phyloP scores from a whole-genome alignment of 2,329 filamentous ascomycete species.

The Paecilomyces formosus region DNA sequence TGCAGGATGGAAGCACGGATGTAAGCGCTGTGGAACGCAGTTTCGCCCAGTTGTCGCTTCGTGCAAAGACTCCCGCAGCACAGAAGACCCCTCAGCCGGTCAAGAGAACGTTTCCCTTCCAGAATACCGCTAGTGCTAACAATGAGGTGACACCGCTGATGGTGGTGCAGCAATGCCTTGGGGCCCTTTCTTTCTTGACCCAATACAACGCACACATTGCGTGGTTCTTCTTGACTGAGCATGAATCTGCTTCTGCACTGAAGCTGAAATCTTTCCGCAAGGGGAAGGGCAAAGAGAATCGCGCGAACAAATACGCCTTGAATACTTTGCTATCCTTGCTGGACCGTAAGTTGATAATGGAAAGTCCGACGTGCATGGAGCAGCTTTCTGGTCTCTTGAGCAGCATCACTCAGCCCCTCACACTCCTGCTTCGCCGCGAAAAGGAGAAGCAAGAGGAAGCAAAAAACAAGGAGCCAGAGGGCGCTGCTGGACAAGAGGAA shows the following conservation, averaged over 20 bases:
- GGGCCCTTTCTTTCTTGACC: slow-evolving; percentile 74
- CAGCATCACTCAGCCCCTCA: slow-evolving; percentile 79
- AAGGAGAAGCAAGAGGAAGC: slow-evolving; percentile 57
- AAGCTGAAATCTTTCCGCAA: slow-evolving; percentile 74
- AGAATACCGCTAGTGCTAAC: slow-evolving; percentile 49
- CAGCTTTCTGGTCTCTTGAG: slow-evolving; percentile 80
- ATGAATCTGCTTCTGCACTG: slow-evolving; percentile 69
- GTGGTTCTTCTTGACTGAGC: slow-evolving; percentile 88
- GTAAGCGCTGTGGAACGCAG: slow-evolving; percentile 90
- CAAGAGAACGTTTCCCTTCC: slow-evolving; percentile 66
- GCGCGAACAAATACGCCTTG: slow-evolving; percentile 78
- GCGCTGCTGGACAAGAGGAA: slow-evolving; percentile 16
- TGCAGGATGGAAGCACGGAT: slow-evolving; percentile 92
- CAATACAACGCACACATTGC: slow-evolving; percentile 80
- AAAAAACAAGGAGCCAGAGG: slow-evolving; percentile 31
- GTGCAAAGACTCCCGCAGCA: slow-evolving; percentile 71
- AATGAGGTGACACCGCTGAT: slow-evolving; percentile 89
- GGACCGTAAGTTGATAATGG: slow-evolving; percentile 91
- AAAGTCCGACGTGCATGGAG: slow-evolving; percentile 96
- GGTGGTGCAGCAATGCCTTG: slow-evolving; percentile 91
- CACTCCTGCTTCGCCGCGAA: slow-evolving; percentile 72
- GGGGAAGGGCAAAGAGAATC: slow-evolving; percentile 79
- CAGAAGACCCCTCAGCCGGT: slow-evolving; percentile 76
- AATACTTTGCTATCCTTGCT: slow-evolving; percentile 83
- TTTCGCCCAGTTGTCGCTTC: slow-evolving; percentile 85